Evolutionary conservation across 768 basidiomycete species (phyloP).

Genomic region (Phallus indusiatus): DNA sequence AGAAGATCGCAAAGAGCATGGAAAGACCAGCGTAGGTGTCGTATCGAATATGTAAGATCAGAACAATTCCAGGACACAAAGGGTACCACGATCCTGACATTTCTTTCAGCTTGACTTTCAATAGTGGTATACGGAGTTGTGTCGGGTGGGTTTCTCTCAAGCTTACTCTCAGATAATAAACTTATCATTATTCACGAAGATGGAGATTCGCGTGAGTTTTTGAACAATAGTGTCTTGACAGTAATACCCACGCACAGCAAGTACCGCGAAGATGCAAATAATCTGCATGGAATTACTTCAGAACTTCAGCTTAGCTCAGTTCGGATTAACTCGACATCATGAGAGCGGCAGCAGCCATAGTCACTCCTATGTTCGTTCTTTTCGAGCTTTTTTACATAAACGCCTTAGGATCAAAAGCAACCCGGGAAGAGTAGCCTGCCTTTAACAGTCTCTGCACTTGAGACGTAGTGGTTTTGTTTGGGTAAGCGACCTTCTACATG

Average conservation of each 20-base stretch:
- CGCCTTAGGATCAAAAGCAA: neutral
- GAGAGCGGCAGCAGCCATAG: conserved; percentile 21
- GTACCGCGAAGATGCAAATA: neutral
- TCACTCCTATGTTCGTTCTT: conserved; percentile 21
- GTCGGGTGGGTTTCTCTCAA: conserved; percentile 1
- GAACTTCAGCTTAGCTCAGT: neutral
- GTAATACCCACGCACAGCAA: neutral
- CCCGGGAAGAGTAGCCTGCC: neutral
- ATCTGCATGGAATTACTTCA: neutral
- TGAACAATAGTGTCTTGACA: neutral
- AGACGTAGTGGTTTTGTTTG: no score
- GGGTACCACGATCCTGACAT: neutral
- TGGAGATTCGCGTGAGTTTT: conserved; percentile 15
- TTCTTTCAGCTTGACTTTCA: conserved; percentile 1
- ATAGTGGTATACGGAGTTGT: neutral
- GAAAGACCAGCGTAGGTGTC: conserved; percentile 15
- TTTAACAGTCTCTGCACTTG: neutral
- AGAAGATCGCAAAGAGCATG: conserved; percentile 12
- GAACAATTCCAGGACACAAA: neutral
- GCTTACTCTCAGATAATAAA: neutral
- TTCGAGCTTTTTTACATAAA: neutral
- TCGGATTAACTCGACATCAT: conserved; percentile 15
- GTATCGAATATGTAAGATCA: conserved; percentile 13
- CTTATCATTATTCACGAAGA: neutral
- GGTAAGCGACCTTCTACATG: no score